Evolutionary conservation across 2,329 filamentous ascomycete genomes (phyloP).

Genomic region (Trichoderma sp.): DNA sequence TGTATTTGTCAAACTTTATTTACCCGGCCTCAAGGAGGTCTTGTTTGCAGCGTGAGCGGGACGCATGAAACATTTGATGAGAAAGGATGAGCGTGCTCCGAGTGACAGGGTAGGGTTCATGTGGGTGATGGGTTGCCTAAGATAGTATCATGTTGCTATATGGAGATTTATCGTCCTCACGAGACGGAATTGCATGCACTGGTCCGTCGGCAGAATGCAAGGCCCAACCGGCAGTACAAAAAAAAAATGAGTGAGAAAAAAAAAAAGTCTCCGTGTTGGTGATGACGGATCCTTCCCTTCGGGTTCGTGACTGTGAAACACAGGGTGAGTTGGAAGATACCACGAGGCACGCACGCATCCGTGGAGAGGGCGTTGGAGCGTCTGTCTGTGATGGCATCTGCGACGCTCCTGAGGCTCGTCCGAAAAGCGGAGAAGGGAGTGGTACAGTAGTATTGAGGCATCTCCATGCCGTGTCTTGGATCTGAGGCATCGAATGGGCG

Average conservation of each 20-base stretch:
- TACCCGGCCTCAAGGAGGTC: slow-evolving; percentile 1
- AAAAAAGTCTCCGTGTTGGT: neutral
- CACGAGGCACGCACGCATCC: neutral
- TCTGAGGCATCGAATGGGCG: neutral
- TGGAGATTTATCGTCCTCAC: neutral
- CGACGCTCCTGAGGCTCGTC: slow-evolving; percentile 3
- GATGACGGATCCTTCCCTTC: neutral
- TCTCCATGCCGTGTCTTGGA: neutral
- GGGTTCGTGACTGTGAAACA: neutral
- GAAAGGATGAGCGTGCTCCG: neutral
- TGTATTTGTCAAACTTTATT: slow-evolving; percentile 10
- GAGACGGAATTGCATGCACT: neutral
- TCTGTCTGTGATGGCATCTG: neutral
- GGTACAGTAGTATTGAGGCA: neutral
- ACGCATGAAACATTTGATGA: slow-evolving; percentile 10
- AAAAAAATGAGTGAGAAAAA: neutral
- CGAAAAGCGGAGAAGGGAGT: neutral
- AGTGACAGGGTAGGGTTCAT: neutral
- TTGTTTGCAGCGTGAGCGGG: neutral
- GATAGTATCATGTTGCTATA: neutral
- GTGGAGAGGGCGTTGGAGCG: neutral
- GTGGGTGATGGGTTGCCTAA: neutral
- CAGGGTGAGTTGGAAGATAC: neutral
- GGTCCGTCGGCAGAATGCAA: neutral
- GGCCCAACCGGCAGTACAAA: neutral